These are phyloP conservation scores for Clitopilus passeckerianus DNA, from an alignment of 768 basidiomycete genomes.

Conservation along the genomic window DNA sequence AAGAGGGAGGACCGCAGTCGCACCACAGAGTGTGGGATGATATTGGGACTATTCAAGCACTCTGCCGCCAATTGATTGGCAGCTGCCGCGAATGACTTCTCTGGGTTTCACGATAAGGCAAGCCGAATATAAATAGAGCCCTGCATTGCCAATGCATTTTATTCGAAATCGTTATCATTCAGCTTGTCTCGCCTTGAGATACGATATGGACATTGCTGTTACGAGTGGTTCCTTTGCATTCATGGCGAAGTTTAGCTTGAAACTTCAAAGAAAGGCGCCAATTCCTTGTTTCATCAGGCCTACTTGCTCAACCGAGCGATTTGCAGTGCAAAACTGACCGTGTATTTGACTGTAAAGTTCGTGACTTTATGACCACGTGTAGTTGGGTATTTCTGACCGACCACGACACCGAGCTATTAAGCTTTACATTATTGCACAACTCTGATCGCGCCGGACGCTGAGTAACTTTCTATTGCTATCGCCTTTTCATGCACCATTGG, in stretches of 20 bases:
- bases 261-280: too few relatives aligned
- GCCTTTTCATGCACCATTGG: background rate
- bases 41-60: background rate
- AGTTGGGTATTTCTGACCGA: background rate
- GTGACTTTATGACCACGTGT: background rate
- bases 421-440: background rate
- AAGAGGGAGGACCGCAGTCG: background rate
- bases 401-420: background rate
- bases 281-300: too few relatives aligned
- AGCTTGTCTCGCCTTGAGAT: background rate
- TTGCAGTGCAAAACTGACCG: too few relatives aligned
- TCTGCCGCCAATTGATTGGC: background rate
- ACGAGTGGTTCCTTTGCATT: too few relatives aligned
- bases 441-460: background rate
- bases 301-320: too few relatives aligned
- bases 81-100: too few relatives aligned
- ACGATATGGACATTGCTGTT: too few relatives aligned
- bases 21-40: background rate
- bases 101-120: background rate
- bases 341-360: too few relatives aligned
- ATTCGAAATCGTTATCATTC: background rate
- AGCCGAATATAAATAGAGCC: background rate
- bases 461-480: background rate
- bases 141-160: too few relatives aligned
- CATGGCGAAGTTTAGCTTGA: too few relatives aligned